These are phyloP conservation scores for Scleromitrula shiraiana DNA, from an alignment of 2,329 filamentous ascomycete species.

Conservation along the genomic window DNA sequence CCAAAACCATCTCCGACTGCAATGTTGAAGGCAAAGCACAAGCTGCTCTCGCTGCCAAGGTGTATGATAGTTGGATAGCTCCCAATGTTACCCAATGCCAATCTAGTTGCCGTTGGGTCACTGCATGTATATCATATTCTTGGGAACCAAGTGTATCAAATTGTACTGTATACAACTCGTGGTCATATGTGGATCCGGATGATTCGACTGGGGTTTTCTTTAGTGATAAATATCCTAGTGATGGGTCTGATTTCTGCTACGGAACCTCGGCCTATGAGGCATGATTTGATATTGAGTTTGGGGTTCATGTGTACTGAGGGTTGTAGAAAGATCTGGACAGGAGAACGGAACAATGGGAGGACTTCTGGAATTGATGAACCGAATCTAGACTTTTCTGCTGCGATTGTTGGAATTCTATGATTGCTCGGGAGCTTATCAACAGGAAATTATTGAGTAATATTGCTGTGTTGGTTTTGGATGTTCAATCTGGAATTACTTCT, in stretches of 20 bases:
- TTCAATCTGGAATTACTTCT: too few species aligned
- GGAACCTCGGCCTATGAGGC: too few species aligned
- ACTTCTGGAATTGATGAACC: background rate
- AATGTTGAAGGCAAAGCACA: constrained; percentile 2
- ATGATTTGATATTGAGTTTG: background rate
- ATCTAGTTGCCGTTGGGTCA: background rate
- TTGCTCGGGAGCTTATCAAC: too few species aligned
- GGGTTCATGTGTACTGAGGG: background rate
- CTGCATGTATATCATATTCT: constrained; percentile 5
- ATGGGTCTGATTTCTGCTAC: constrained; percentile 5
- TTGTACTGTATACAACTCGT: background rate
- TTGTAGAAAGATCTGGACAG: background rate
- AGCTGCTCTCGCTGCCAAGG: background rate
- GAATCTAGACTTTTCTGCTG: background rate
- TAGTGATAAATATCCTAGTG: constrained; percentile 6
- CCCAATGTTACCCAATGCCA: background rate
- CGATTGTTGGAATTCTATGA: too few species aligned
- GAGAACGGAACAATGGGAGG: background rate
- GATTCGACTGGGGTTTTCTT: background rate
- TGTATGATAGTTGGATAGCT: background rate
- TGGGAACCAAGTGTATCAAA: background rate
- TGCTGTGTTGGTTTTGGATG: too few species aligned
- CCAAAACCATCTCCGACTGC: constrained; percentile 3
- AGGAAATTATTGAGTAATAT: too few species aligned
- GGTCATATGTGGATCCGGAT: background rate